Evolutionary conservation across 495 filamentous ascomycete genomes (phyloP).

Genomic region (Bacidia gigantensis): DNA sequence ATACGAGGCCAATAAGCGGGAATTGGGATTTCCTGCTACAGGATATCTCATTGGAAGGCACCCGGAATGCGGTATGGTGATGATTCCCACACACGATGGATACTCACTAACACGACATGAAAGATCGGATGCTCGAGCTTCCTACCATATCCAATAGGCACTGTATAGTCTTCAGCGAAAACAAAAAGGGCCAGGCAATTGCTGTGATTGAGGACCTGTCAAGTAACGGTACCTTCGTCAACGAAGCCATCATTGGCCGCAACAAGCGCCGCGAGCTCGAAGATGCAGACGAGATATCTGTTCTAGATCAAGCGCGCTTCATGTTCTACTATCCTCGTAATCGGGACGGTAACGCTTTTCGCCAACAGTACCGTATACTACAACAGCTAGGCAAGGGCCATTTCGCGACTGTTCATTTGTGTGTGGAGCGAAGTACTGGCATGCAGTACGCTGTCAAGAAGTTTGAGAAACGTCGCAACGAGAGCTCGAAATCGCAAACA

Average conservation of each 20-base stretch:
- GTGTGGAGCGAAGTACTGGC: constrained; percentile 72
- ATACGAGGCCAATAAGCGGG: constrained; percentile 33
- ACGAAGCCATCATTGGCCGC: constrained; percentile 77
- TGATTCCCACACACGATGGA: not conserved
- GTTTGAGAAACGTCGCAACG: constrained; percentile 67
- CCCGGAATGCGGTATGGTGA: constrained; percentile 73
- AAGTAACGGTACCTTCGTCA: constrained; percentile 92
- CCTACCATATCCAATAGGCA: constrained; percentile 92
- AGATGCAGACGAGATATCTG: constrained; percentile 78
- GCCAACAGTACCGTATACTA: constrained; percentile 70
- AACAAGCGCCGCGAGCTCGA: constrained; percentile 81
- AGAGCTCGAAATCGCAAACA: constrained; percentile 67
- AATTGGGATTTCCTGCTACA: constrained; percentile 43
- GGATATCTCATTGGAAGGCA: constrained; percentile 90
- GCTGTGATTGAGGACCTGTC: constrained; percentile 88
- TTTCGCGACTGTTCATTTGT: constrained; percentile 89
- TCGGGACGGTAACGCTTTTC: constrained; percentile 61
- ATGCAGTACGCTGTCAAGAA: constrained; percentile 83
- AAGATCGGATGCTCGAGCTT: constrained; percentile 67
- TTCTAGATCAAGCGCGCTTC: constrained; percentile 70
- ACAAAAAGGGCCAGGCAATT: constrained; percentile 60
- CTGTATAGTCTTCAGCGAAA: constrained; percentile 80
- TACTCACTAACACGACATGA: constrained; percentile 14
- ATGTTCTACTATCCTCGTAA: constrained; percentile 73
- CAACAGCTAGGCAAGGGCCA: constrained; percentile 91